Evolutionary conservation across 2,329 filamentous ascomycete species (phyloP).

Genomic region (Claviceps arundinis): DNA sequence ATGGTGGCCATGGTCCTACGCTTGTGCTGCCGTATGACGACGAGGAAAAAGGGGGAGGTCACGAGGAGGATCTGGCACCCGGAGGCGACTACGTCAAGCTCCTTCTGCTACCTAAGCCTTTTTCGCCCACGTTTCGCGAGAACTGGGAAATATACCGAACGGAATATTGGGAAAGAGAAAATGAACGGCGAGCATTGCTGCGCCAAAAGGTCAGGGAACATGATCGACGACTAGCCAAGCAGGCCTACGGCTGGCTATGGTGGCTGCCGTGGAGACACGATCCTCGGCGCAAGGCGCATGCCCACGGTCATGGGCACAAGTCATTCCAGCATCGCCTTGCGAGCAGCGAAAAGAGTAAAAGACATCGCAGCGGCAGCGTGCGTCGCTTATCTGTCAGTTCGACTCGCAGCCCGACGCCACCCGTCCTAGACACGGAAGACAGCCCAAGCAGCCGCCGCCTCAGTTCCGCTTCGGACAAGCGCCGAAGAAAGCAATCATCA

Average conservation of each 20-base stretch:
- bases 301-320: slow-evolving; percentile 17
- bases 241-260: slow-evolving; percentile 66
- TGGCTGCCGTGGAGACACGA: slow-evolving; percentile 58
- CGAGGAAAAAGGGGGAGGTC: slow-evolving; percentile 46
- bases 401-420: slow-evolving; percentile 34
- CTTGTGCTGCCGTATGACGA: slow-evolving; percentile 34
- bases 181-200: slow-evolving; percentile 68
- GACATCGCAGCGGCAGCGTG: slow-evolving; percentile 37
- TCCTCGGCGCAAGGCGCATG: slow-evolving; percentile 18
- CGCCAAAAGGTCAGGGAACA: slow-evolving; percentile 55
- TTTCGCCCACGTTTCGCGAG: slow-evolving; percentile 85
- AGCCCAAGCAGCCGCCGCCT: slow-evolving; percentile 26
- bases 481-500: slow-evolving; percentile 32
- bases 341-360: slow-evolving; percentile 31
- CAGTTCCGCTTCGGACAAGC: slow-evolving; percentile 37
- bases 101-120: slow-evolving; percentile 82
- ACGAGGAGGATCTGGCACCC: slow-evolving; percentile 81
- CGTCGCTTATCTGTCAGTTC: slow-evolving; percentile 40
- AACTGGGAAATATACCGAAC: slow-evolving; percentile 93
- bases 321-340: slow-evolving; percentile 24
- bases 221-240: slow-evolving; percentile 53
- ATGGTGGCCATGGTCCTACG: slow-evolving; percentile 3
- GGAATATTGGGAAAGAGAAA: slow-evolving; percentile 96
- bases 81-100: slow-evolving; percentile 90
- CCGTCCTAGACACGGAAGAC: slow-evolving; percentile 32